Evolutionary conservation across 345 rosid genomes (phyloP), one percentile per base, ranked within the genome.

Genomic region (Pistacia integerrima): DNA sequence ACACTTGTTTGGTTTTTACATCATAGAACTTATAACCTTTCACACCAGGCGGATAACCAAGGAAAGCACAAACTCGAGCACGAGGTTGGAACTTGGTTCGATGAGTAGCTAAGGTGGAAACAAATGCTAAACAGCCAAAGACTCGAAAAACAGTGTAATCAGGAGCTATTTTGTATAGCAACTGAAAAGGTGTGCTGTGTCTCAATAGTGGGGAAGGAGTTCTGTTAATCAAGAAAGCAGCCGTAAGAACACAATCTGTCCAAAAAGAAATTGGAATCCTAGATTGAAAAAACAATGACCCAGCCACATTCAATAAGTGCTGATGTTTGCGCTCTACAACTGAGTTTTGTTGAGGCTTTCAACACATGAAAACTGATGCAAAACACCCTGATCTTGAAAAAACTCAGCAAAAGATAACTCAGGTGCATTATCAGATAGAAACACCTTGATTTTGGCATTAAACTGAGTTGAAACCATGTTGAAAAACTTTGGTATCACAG

Each of bases 1-100:
- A 46, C 0, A 17, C 4, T 5, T 46, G 17, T 11, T 67, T 67
- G 8, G 55, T n/a, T 5, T 7, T 8, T 10, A 41, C 17, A 10
- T 67, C 70, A 67, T 67, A 67, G 3, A 67, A 3, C 55, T 18
- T 67, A 13, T 67, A 67, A 1, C 70, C 70, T 46, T 46, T 67
- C 11, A 67, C 7, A n/a, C 56, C 17, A n/a, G 55, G 35, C 44
- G 70, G 33, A 46, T 67, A 67, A 6, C 56, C 18, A 8, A 46
- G 4, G n/a, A 66, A 67, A 5, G 20, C 14, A 46, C 35, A 67
- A 16, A 28, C 3, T 7, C 4, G 12, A 4, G 69, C 10, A 3
- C 11, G 5, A 4, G 69, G 51, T 0, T 36, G 0, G 8, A 64
- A 64, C 28, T 36, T 64, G 6, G 4, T 16, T 16, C 51, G 4